Conservation (phyloP, 2,329 filamentous ascomycete species). For the Fusarium algeriense region DNA sequence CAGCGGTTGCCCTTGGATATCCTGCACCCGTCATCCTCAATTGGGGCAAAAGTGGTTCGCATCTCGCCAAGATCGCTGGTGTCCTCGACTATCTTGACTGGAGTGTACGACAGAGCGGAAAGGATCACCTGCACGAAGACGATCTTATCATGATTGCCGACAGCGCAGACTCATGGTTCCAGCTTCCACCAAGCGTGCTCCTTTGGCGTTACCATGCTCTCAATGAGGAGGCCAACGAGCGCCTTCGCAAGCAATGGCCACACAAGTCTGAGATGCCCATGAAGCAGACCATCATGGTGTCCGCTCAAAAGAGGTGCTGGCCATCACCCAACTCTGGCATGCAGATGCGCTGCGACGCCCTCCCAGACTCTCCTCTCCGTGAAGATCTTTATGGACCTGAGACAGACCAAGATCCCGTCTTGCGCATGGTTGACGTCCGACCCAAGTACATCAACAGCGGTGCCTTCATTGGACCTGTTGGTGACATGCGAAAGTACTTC, state of each 20-base stretch:
- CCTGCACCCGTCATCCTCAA: constrained; percentile 48
- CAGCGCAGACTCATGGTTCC: constrained; percentile 49
- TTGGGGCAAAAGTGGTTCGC: constrained; percentile 43
- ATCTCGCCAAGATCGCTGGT: constrained; percentile 48
- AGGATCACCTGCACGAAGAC: constrained; percentile 34
- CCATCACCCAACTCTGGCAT: constrained; percentile 24
- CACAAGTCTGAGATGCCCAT: constrained; percentile 26
- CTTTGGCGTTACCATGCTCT: constrained; percentile 45
- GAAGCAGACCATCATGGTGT: constrained; percentile 44
- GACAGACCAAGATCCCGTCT: constrained; percentile 32
- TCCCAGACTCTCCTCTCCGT: constrained; percentile 35
- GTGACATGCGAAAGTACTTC: constrained; percentile 43
- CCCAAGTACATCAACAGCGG: constrained; percentile 49
- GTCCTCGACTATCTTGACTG: constrained; percentile 46
- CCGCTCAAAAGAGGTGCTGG: constrained; percentile 43
- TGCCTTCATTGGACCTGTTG: constrained; percentile 46
- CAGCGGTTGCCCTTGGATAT: constrained; percentile 45
- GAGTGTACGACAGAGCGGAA: constrained; percentile 10
- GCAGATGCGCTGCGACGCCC: constrained; percentile 32
- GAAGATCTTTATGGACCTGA: constrained; percentile 40
- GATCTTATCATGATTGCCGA: constrained; percentile 48
- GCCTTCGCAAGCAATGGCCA: constrained; percentile 29
- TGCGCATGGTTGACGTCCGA: constrained; percentile 30
- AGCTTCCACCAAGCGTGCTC: constrained; percentile 47
- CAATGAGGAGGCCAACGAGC: constrained; percentile 32